These are phyloP conservation scores for Botrytis paeoniae DNA, from an alignment of 2,329 filamentous ascomycete species.

Conservation along the genomic window DNA sequence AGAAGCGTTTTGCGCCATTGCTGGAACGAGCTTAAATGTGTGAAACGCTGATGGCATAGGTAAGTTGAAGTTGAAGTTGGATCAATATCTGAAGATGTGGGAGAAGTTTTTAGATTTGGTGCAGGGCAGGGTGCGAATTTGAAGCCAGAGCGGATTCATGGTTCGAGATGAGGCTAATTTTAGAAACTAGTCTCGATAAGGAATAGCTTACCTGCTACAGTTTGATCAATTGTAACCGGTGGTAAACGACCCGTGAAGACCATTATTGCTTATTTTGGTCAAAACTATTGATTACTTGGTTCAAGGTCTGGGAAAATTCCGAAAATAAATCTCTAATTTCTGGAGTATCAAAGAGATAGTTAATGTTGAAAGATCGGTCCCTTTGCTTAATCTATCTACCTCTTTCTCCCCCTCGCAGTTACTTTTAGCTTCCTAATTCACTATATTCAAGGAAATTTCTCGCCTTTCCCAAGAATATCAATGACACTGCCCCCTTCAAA, in stretches of 20 bases:
- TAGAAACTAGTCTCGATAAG: neutral
- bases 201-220: neutral
- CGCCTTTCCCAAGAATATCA: neutral
- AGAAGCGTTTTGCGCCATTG: constrained; percentile 29
- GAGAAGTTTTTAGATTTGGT: constrained; percentile 12
- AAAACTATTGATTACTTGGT: neutral
- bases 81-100: neutral
- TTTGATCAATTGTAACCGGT: neutral
- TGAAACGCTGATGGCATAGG: constrained; percentile 34
- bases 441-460: neutral
- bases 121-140: constrained; percentile 11
- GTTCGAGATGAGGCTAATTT: constrained; percentile 17
- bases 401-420: neutral
- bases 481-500: neutral
- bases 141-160: constrained; percentile 7
- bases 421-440: neutral
- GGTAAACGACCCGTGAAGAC: neutral
- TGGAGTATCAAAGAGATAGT: neutral
- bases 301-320: neutral
- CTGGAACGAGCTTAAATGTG: constrained; percentile 37
- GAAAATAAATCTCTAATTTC: neutral
- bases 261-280: neutral
- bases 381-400: neutral
- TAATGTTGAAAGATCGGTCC: neutral
- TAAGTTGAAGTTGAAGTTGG: constrained; percentile 12